phyloP scores from a whole-genome alignment of 139 green algal genomes.

The Chlamydomonas sphaeroides region DNA sequence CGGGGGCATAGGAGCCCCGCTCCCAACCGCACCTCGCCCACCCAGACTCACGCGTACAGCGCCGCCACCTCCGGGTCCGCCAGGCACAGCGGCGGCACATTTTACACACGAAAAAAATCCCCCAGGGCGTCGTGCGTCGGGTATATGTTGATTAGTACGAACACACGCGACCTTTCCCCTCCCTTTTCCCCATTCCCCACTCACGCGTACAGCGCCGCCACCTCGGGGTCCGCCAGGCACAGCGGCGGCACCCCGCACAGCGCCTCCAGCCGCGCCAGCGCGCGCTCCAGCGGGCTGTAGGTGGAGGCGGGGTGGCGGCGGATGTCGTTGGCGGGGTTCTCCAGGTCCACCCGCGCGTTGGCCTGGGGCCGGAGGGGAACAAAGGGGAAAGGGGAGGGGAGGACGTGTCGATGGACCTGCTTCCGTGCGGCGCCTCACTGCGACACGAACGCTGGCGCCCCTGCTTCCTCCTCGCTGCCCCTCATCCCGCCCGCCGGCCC shows the following conservation, averaged over 20 bases:
- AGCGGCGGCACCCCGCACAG: slow-evolving; percentile 53
- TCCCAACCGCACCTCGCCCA: no score
- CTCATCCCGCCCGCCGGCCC: no score
- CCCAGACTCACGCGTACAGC: slow-evolving; percentile 42
- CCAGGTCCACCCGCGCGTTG: slow-evolving; percentile 67
- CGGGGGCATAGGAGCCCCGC: no score
- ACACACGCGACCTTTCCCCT: no score
- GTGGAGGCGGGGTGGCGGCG: slow-evolving; percentile 48
- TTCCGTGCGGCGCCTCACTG: no score
- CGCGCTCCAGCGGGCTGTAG: slow-evolving; percentile 68
- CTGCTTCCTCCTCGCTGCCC: not conserved
- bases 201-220: slow-evolving; percentile 44
- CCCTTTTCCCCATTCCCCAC: not conserved
- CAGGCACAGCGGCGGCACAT: slow-evolving; percentile 9
- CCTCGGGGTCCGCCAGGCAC: not conserved
- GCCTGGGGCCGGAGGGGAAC: slow-evolving; percentile 39
- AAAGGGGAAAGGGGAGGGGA: not conserved
- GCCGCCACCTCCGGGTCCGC: slow-evolving; percentile 3
- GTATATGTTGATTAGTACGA: no score
- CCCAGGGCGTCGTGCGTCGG: no score
- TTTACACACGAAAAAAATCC: no score
- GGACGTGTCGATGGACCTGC: no score
- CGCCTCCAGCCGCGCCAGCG: slow-evolving; percentile 72
- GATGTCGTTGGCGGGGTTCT: slow-evolving; percentile 58
- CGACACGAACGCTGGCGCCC: no score